Evolutionary conservation across 2,329 filamentous ascomycete species (phyloP).

Genomic region (Pseudogymnoascus sp.): DNA sequence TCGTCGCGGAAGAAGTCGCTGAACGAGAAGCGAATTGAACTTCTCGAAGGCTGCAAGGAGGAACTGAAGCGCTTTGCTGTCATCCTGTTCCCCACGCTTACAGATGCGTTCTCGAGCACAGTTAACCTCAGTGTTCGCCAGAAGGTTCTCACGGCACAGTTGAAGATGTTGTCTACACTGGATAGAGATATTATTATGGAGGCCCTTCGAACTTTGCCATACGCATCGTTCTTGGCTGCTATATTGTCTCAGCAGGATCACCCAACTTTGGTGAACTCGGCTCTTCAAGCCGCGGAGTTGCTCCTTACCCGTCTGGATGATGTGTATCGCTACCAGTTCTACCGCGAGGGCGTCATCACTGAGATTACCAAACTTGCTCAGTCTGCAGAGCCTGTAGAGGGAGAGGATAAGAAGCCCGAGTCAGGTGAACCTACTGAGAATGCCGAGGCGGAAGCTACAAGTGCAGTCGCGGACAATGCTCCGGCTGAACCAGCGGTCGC

Average conservation of each 20-base stretch:
- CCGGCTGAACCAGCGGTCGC: slow-evolving; percentile 25
- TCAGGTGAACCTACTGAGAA: slow-evolving; percentile 10
- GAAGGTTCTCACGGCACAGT: slow-evolving; percentile 88
- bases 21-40: slow-evolving; percentile 74
- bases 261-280: slow-evolving; percentile 75
- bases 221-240: slow-evolving; percentile 89
- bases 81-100: slow-evolving; percentile 88
- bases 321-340: slow-evolving; percentile 93
- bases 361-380: slow-evolving; percentile 79
- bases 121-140: slow-evolving; percentile 92
- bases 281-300: slow-evolving; percentile 82
- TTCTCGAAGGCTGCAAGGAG: slow-evolving; percentile 74
- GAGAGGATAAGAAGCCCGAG: slow-evolving; percentile 19
- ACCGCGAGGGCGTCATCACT: slow-evolving; percentile 89
- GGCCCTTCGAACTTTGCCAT: slow-evolving; percentile 79
- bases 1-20: slow-evolving; percentile 48
- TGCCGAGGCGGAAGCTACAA: slow-evolving; percentile 18
- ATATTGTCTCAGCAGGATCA: slow-evolving; percentile 96
- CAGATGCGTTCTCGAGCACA: slow-evolving; percentile 94
- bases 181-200: slow-evolving; percentile 79
- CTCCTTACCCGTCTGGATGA: slow-evolving; percentile 75
- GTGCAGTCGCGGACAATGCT: slow-evolving; percentile 16
- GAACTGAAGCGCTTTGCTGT: slow-evolving; percentile 88
- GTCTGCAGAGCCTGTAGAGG: slow-evolving; percentile 12
- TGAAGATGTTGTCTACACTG: slow-evolving; percentile 97